phyloP scores from a whole-genome alignment of 164 flowering plant species.

The Aristolochia fimbriata region DNA sequence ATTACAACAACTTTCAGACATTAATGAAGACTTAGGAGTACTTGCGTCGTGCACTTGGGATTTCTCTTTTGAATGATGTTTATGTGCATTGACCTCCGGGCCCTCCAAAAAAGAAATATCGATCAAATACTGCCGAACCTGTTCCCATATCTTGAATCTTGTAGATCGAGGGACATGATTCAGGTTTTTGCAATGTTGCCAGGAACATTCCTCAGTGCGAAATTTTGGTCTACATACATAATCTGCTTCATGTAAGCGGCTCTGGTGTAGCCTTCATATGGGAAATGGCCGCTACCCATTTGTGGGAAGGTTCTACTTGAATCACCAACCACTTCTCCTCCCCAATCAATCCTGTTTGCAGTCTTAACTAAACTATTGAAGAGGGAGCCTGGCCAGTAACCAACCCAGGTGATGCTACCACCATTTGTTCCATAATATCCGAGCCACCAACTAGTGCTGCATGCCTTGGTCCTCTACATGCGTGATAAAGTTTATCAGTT shows the following conservation, averaged over 20 bases:
- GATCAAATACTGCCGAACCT: background rate
- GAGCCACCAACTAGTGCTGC: background rate
- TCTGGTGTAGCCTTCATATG: background rate
- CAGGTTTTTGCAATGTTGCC: too few species aligned
- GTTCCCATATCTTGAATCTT: background rate
- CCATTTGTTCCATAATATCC: background rate
- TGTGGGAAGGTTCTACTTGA: background rate
- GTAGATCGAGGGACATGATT: background rate
- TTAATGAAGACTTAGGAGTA: too few species aligned
- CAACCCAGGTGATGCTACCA: background rate
- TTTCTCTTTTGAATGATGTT: too few species aligned
- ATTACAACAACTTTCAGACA: too few species aligned
- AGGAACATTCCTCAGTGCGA: background rate
- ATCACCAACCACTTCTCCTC: background rate
- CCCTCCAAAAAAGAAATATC: background rate
- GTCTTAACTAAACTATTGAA: background rate
- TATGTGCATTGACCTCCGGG: background rate
- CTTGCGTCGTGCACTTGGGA: too few species aligned
- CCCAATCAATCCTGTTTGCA: background rate
- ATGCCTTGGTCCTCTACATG: background rate
- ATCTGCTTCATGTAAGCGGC: background rate
- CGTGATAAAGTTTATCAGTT: background rate
- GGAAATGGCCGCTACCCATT: constrained; percentile 1
- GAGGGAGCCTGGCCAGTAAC: background rate
- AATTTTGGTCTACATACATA: background rate